Percentiles rank a stretch among this genome's conserved stretches.
Conservation (phyloP, 129 eudicot species). For the Apium graveolens region DNA sequence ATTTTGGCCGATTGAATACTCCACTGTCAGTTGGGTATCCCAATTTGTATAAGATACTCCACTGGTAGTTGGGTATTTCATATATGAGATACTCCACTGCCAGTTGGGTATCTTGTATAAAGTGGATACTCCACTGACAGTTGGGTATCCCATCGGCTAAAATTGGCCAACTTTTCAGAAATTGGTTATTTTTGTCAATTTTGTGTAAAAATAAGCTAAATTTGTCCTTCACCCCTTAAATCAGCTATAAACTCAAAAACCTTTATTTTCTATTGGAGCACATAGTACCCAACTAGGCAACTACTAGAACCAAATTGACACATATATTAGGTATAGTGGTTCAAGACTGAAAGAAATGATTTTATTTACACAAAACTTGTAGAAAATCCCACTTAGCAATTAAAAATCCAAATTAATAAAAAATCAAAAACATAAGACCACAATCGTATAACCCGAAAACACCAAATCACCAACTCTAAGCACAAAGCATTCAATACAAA, state of each 20-base stretch:
- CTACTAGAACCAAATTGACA: background rate
- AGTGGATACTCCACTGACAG: too few species aligned
- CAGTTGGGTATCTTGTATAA: too few species aligned
- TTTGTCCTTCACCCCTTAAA: too few species aligned
- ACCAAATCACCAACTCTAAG: background rate
- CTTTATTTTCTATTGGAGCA: background rate
- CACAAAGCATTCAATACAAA: background rate
- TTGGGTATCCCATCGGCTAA: too few species aligned
- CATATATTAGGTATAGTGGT: background rate
- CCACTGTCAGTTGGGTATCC: too few species aligned
- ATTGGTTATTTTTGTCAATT: too few species aligned
- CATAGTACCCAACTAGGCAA: background rate
- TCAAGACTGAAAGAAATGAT: background rate
- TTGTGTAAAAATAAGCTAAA: too few species aligned
- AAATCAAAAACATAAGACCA: background rate
- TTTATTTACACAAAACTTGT: background rate
- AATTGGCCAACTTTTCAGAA: too few species aligned
- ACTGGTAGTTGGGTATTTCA: too few species aligned
- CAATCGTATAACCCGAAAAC: background rate
- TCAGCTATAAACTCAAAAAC: background rate
- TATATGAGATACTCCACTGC: too few species aligned
- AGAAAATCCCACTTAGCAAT: background rate
- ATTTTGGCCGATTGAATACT: too few species aligned
- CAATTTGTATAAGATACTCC: too few species aligned
- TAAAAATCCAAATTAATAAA: background rate